Base-by-base conservation (phyloP, 371 early-diverging fungal species). In the Thermomucor indicae-seudaticae region DNA sequence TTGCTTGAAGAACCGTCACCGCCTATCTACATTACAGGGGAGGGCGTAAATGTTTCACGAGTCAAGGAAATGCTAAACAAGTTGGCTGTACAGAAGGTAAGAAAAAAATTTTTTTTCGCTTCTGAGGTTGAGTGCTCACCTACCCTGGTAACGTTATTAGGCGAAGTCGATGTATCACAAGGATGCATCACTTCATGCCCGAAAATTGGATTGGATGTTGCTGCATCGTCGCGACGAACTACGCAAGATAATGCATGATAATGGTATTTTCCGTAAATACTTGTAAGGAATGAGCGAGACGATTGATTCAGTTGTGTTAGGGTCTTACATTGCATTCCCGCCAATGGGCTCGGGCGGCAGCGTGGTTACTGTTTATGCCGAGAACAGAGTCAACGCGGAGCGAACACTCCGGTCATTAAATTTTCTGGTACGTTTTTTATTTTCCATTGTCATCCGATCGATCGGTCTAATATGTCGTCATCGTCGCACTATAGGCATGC, bases 181-280 rank as follows among this genome's bases (percentile, higher is more conserved):
- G 49, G 65, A 65, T 14, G 53, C 64, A 20, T 32, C 54, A 3
- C 57, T 72, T 34, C 55, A 66, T 51, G 66, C 85, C 17, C 72
- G 85, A 17, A 89, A 89, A 58, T 51, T 91, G 47, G 91, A 91
- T 54, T 91, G 90, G 90, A 75, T 90, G 68, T 50, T 86, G 24
- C 58, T 81, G 23, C 74, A 81, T 49, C 67, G 80, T 24, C 76
- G 76, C 11, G 80, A 81, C 43, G 70, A 80, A 46, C 49, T 91
- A 10, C 70, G 75, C 20, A 78, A 81, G 51, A 84, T 90, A 47
- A 88, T 89, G 87, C 65, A 65, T 27, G 89, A 91, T 57, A 90
- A 91, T 65, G 90, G 80, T 57, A 67, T 30, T 48, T 44, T 52
- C 22, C 29, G 20, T 39, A 22, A 24, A 25, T 53, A n/a, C n/a